Evolutionary conservation across 164 flowering plant species (phyloP), one percentile per base, ranked within the genome.

Genomic region (Aristolochia fimbriata): DNA sequence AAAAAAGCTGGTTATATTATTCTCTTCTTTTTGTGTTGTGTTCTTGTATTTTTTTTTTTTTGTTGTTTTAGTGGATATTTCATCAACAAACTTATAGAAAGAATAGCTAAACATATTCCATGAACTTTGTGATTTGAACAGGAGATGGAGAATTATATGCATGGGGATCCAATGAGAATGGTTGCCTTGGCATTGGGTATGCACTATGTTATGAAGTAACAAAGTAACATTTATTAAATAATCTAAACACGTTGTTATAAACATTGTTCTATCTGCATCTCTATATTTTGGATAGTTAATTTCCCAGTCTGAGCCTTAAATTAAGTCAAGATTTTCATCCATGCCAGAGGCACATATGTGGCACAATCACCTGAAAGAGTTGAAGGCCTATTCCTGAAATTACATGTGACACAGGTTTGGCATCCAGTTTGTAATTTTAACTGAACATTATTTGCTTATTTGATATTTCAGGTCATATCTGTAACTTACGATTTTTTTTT

Each of bases 141-240:
- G 99, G 78, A 64, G 77, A 79, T 47, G 93, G 96, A 30, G 96
- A 88, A 58, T 71, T 94, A 43, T 91, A 81, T 63, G 67, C 90
- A 16, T 94, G 99, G 99, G 99, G 99, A 21, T 86, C 96, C 56
- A 94, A 94, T 79, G 99, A 94, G 65, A 90, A 90, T 75, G 99
- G 97, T 21, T 94, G 99, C 68, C 99, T 94, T 72, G 99, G 99
- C 20, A 80, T 78, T 25, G 97, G 96, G 99, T 93, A 87, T 66
- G 15, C 59, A 43, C 53, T 51, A 37, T 54, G 6, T 48, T 37
- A 56, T 15, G 31, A 30, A 15, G 22, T 7, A 37, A 5, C 43
- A 37, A 3, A 7, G 7, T 37, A 21, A 51, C 14, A 21, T n/a
- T n/a, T n/a, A n/a, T n/a, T n/a, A n/a, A n/a, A n/a, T n/a, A 22